phyloP scores from a whole-genome alignment of 768 basidiomycete genomes.

The Stropharia rugosoannulata region DNA sequence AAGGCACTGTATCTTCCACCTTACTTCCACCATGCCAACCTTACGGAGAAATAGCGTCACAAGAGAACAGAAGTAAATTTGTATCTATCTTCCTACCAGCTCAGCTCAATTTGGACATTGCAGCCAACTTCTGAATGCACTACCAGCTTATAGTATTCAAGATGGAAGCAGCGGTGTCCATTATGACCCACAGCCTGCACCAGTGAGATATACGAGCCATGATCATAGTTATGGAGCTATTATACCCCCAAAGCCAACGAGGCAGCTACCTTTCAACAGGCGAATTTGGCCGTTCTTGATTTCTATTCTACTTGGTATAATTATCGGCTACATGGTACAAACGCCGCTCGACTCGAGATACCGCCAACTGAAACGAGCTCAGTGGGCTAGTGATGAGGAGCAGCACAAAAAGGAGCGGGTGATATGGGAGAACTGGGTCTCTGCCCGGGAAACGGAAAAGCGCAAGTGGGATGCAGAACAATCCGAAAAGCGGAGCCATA shows the following conservation, averaged over 20 bases:
- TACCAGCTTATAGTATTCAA: too few species aligned
- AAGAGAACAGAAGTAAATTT: too few species aligned
- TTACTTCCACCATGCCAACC: too few species aligned
- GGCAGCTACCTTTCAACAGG: neutral
- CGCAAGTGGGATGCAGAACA: constrained; percentile 6
- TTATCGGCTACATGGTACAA: neutral
- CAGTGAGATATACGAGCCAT: too few species aligned
- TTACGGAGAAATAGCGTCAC: too few species aligned
- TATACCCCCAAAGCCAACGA: neutral
- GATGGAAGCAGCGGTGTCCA: too few species aligned
- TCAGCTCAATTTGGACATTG: too few species aligned
- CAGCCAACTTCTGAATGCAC: too few species aligned
- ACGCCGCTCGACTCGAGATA: neutral
- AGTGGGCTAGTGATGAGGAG: neutral
- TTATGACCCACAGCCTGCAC: too few species aligned
- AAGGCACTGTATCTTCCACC: too few species aligned
- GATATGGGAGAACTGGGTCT: neutral
- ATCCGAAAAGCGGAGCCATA: constrained; percentile 1
- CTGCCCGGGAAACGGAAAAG: neutral
- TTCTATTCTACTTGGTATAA: neutral
- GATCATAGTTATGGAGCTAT: neutral
- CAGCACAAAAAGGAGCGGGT: neutral
- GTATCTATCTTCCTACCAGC: too few species aligned
- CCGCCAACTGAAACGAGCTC: neutral
- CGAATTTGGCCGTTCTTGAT: neutral